Evolutionary conservation across 1,284 basidiomycete genomes (phyloP).

Genomic region (Ganoderma lingzhi): DNA sequence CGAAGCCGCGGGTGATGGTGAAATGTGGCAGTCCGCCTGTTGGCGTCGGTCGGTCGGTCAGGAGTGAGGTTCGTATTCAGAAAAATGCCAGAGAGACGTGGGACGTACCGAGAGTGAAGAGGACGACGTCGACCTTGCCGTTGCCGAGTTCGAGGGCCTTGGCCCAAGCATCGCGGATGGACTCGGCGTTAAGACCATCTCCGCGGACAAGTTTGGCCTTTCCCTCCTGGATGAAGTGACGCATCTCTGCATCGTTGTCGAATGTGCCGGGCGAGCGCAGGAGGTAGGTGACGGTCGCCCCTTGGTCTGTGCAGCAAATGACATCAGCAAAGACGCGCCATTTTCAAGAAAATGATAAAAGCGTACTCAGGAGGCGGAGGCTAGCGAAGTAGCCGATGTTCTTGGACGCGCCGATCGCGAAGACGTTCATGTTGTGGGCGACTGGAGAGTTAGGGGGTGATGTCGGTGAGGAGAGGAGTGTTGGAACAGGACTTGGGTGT

Average conservation of each 20-base stretch:
- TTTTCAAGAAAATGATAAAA: background rate
- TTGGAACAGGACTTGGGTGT: background rate
- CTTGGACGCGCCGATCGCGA: constrained; percentile 67
- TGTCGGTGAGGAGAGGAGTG: background rate
- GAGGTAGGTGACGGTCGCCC: constrained; percentile 59
- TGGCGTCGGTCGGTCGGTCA: background rate
- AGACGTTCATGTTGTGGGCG: constrained; percentile 44
- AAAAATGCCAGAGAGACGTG: background rate
- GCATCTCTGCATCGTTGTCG: constrained; percentile 53
- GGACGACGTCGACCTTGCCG: constrained; percentile 50
- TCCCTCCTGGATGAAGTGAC: constrained; percentile 49
- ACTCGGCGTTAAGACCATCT: constrained; percentile 55
- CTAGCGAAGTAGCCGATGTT: constrained; percentile 70
- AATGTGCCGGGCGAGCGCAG: constrained; percentile 54
- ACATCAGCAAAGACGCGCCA: background rate
- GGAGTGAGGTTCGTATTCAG: background rate
- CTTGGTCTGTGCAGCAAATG: constrained; percentile 43
- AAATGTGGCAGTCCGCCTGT: constrained; percentile 54
- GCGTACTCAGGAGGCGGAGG: constrained; percentile 57
- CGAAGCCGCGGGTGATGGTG: constrained; percentile 50
- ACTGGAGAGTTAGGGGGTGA: background rate
- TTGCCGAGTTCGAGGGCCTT: constrained; percentile 44
- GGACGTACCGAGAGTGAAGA: constrained; percentile 62
- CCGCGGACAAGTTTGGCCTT: constrained; percentile 56
- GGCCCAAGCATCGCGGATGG: constrained; percentile 55